phyloP scores from a whole-genome alignment of 139 green algal species.

The Micractinium sp. region DNA sequence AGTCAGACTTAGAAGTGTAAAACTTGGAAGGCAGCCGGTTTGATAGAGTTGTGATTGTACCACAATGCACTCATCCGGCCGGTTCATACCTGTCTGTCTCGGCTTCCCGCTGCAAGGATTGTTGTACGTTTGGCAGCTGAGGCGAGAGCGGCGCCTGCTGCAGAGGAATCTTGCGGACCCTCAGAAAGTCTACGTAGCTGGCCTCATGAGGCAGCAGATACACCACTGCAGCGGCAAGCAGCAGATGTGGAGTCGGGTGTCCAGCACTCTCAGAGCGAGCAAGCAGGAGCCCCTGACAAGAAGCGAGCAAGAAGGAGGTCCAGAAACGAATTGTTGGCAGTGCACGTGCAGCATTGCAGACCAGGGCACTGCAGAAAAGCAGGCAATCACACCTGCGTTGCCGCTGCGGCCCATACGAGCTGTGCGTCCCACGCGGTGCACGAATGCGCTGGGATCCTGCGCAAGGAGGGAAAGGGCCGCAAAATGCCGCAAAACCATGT shows the following conservation, averaged over 20 bases:
- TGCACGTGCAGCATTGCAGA: background rate
- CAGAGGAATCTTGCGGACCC: constrained; percentile 71
- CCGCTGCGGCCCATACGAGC: constrained; percentile 90
- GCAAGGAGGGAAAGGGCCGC: constrained; percentile 26
- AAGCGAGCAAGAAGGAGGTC: background rate
- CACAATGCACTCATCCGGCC: background rate
- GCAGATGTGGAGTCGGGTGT: background rate
- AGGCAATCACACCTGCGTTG: constrained; percentile 7
- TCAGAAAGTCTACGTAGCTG: constrained; percentile 91
- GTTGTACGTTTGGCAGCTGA: background rate
- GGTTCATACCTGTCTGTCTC: constrained; percentile 67
- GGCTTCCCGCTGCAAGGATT: constrained; percentile 45
- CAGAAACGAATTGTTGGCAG: background rate
- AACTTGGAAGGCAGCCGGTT: too few relatives aligned
- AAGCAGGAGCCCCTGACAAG: background rate
- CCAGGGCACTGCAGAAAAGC: background rate
- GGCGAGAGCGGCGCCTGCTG: background rate
- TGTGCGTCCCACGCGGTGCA: constrained; percentile 89
- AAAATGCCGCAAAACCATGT: background rate
- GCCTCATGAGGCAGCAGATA: constrained; percentile 82
- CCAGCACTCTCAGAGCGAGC: background rate
- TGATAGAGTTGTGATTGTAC: too few relatives aligned
- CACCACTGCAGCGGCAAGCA: constrained; percentile 62
- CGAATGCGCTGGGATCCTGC: constrained; percentile 88
- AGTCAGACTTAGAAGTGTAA: too few relatives aligned